phyloP scores from a whole-genome alignment of 768 basidiomycete genomes.

The Trametes maxima region DNA sequence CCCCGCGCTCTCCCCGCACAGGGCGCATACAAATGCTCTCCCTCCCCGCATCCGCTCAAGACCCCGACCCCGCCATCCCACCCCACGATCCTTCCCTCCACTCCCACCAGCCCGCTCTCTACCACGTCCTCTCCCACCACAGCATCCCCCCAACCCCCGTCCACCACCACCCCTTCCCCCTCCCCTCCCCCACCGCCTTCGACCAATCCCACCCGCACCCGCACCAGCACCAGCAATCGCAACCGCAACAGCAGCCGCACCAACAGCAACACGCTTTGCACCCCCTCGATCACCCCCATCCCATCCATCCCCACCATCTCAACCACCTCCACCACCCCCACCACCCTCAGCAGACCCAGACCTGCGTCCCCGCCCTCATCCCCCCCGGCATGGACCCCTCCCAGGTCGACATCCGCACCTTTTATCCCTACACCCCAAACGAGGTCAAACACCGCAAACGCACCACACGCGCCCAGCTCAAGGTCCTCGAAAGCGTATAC shows the following conservation, averaged over 20 bases:
- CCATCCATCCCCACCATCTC: slow-evolving; percentile 19
- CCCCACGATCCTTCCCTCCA: slow-evolving; percentile 39
- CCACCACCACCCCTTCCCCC: slow-evolving; percentile 21
- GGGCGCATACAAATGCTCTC: slow-evolving; percentile 21
- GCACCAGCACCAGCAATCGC: no score
- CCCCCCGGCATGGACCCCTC: slow-evolving; percentile 63
- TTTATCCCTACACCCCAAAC: slow-evolving; percentile 79
- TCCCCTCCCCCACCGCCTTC: slow-evolving; percentile 5
- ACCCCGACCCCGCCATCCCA: slow-evolving; percentile 30
- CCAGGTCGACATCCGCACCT: slow-evolving; percentile 77
- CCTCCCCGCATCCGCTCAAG: slow-evolving; percentile 8
- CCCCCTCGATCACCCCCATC: slow-evolving; percentile 26
- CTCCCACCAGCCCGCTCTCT: slow-evolving; percentile 24
- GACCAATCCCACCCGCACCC: slow-evolving; percentile 29
- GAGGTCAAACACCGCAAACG: slow-evolving; percentile 94
- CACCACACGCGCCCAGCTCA: slow-evolving; percentile 86
- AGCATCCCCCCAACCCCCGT: slow-evolving; percentile 27
- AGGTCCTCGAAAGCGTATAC: slow-evolving; percentile 87
- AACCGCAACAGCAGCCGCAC: neutral
- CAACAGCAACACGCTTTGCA: slow-evolving; percentile 22
- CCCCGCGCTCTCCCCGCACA: neutral
- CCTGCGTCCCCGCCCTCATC: slow-evolving; percentile 50
- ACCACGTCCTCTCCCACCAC: slow-evolving; percentile 22
- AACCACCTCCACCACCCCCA: slow-evolving; percentile 19
- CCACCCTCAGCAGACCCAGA: slow-evolving; percentile 27